Evolutionary conservation across 345 rosid genomes (phyloP).

Genomic region (Lepidium africanum): DNA sequence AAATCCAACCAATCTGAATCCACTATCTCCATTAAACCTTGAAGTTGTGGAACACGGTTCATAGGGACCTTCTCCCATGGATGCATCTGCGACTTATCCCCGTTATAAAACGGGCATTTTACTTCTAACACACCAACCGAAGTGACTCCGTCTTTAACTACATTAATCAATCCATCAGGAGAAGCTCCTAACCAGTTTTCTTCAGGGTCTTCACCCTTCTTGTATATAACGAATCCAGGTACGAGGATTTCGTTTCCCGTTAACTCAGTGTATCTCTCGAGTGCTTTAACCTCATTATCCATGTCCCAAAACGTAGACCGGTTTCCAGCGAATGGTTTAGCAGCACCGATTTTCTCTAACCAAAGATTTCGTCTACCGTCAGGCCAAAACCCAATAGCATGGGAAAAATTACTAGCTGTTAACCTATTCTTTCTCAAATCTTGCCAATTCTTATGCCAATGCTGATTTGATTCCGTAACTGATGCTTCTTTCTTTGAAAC

Average conservation of each 20-base stretch:
- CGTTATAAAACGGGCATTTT: conserved; percentile 54
- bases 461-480: conserved; percentile 14
- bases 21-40: conserved; percentile 78
- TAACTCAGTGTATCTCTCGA: conserved; percentile 43
- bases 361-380: conserved; percentile 58
- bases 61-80: conserved; percentile 66
- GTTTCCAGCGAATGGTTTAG: conserved; percentile 14
- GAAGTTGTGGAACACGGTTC: conserved; percentile 59
- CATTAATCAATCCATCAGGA: conserved; percentile 62
- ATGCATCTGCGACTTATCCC: conserved; percentile 28
- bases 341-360: conserved; percentile 64
- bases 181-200: conserved; percentile 81
- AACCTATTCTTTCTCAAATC: conserved; percentile 31
- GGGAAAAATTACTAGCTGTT: conserved; percentile 69
- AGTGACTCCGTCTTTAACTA: conserved; percentile 34
- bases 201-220: conserved; percentile 11
- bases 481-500: not conserved
- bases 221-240: conserved; percentile 32
- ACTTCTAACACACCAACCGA: conserved; percentile 57
- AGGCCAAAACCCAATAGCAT: conserved; percentile 64
- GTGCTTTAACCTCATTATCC: conserved; percentile 42
- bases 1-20: conserved; percentile 81
- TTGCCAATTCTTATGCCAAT: conserved; percentile 51
- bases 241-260: conserved; percentile 37
- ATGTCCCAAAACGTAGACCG: conserved; percentile 21